Evolutionary conservation across 2,329 filamentous ascomycete genomes (phyloP).

Genomic region (Curvularia spicifera): DNA sequence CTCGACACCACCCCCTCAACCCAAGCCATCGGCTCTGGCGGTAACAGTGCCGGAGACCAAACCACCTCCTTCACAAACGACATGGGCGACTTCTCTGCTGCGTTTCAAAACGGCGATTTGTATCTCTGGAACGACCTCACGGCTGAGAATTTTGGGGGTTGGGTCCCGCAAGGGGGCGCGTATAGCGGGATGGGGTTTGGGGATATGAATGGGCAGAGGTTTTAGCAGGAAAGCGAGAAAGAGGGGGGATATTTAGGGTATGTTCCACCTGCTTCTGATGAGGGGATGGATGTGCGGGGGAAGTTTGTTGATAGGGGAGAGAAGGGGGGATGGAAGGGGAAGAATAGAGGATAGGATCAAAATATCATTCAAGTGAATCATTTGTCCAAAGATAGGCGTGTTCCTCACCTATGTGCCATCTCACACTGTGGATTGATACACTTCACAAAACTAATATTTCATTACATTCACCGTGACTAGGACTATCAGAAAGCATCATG

Average conservation of each 20-base stretch:
- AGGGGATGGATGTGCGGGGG: too few species aligned
- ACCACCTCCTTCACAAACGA: conserved; percentile 27
- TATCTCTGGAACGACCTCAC: conserved; percentile 48
- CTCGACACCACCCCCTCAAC: conserved; percentile 5
- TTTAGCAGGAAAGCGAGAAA: conserved; percentile 7
- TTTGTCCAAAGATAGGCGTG: too few species aligned
- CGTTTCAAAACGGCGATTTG: conserved; percentile 47
- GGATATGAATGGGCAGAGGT: conserved; percentile 25
- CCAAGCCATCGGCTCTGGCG: conserved; percentile 7
- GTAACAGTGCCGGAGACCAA: conserved; percentile 17
- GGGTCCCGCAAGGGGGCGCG: conserved; percentile 37
- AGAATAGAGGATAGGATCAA: too few species aligned
- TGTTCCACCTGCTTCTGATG: too few species aligned
- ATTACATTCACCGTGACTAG: background rate
- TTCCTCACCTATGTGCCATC: too few species aligned
- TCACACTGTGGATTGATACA: too few species aligned
- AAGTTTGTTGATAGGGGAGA: too few species aligned
- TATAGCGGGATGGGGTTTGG: conserved; percentile 39
- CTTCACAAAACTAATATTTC: background rate
- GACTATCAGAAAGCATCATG: background rate
- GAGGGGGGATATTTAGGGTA: too few species aligned
- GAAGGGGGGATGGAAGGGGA: too few species aligned
- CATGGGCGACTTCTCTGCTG: conserved; percentile 42
- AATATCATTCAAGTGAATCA: too few species aligned
- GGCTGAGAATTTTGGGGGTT: conserved; percentile 40